Percentiles rank a stretch among this genome's conserved stretches.
Evolutionary conservation across 768 basidiomycete species (phyloP).

Genomic region (Panaeolus papilionaceus): DNA sequence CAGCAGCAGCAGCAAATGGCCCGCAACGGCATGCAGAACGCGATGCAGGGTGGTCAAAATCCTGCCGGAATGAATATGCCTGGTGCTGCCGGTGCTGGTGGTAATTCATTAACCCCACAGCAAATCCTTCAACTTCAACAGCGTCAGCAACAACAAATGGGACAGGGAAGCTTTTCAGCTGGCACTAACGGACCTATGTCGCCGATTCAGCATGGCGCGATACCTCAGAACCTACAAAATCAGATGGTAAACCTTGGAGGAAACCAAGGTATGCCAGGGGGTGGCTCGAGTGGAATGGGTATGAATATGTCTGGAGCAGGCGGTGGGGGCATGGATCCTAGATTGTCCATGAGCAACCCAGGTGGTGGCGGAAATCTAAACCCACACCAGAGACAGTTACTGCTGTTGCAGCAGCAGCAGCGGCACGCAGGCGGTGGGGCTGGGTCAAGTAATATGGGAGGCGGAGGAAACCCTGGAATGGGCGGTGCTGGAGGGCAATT

Average conservation of each 20-base stretch:
- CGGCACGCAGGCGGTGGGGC: conserved; percentile 22
- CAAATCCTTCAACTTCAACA: conserved; percentile 41
- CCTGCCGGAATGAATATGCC: conserved; percentile 34
- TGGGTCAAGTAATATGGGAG: conserved; percentile 23
- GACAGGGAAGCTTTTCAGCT: conserved; percentile 33
- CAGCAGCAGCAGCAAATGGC: conserved; percentile 32
- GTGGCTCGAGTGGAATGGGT: conserved; percentile 16
- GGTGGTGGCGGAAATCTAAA: conserved; percentile 27
- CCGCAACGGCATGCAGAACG: conserved; percentile 18
- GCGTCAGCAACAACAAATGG: conserved; percentile 48
- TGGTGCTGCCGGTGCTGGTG: conserved; percentile 35
- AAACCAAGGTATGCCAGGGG: neutral
- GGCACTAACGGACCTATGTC: conserved; percentile 28
- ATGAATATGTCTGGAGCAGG: conserved; percentile 23
- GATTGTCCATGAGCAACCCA: conserved; percentile 30
- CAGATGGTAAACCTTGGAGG: neutral
- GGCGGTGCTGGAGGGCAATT: conserved; percentile 25
- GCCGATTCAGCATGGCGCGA: conserved; percentile 16
- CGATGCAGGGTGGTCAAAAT: conserved; percentile 33
- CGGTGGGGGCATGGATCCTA: conserved; percentile 24
- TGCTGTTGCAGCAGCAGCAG: conserved; percentile 30
- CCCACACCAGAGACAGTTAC: conserved; percentile 40
- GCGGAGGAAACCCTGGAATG: conserved; percentile 21
- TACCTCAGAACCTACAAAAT: conserved; percentile 12
- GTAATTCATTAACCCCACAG: conserved; percentile 22